A percentile compares a stretch with the other conserved stretches of the same genome.
phyloP scores from a whole-genome alignment of 2,329 filamentous ascomycete genomes.

The Fusarium pseudonygamai region DNA sequence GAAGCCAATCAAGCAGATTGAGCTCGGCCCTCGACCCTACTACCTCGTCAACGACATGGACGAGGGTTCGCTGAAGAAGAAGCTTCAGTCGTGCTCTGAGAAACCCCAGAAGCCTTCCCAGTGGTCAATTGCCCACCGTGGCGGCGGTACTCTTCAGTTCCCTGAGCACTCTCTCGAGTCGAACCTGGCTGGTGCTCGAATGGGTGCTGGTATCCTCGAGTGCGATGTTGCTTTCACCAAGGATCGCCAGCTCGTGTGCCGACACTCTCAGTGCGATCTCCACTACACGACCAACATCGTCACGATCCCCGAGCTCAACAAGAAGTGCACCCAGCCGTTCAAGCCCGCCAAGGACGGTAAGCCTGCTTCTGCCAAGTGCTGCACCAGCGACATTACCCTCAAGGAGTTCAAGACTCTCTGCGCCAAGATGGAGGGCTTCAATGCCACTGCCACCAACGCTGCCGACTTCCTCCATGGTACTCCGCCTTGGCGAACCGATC shows the following conservation, averaged over 20 bases:
- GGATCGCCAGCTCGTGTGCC: conserved; percentile 73
- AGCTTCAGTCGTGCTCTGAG: conserved; percentile 67
- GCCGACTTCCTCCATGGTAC: conserved; percentile 67
- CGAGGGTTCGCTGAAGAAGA: conserved; percentile 65
- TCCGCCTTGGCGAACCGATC: conserved; percentile 69
- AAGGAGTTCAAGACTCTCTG: conserved; percentile 74
- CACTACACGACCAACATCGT: conserved; percentile 77
- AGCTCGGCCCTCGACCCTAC: conserved; percentile 71
- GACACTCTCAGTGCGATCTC: conserved; percentile 73
- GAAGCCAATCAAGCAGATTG: conserved; percentile 59
- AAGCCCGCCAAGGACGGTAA: conserved; percentile 60
- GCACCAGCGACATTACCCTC: conserved; percentile 75
- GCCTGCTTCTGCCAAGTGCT: conserved; percentile 71
- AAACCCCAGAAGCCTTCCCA: conserved; percentile 59
- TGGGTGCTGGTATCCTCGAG: conserved; percentile 73
- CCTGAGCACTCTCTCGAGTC: conserved; percentile 71
- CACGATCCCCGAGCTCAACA: conserved; percentile 66
- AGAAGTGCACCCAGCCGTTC: conserved; percentile 72
- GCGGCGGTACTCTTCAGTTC: conserved; percentile 68
- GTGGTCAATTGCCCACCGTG: conserved; percentile 71
- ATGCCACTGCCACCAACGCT: conserved; percentile 65
- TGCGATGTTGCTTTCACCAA: conserved; percentile 75
- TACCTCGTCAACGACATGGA: conserved; percentile 72
- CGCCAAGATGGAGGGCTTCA: conserved; percentile 75
- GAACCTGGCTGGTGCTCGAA: conserved; percentile 69